phyloP scores from a whole-genome alignment of 2,329 filamentous ascomycete species.

The Pezicula rhizophila region DNA sequence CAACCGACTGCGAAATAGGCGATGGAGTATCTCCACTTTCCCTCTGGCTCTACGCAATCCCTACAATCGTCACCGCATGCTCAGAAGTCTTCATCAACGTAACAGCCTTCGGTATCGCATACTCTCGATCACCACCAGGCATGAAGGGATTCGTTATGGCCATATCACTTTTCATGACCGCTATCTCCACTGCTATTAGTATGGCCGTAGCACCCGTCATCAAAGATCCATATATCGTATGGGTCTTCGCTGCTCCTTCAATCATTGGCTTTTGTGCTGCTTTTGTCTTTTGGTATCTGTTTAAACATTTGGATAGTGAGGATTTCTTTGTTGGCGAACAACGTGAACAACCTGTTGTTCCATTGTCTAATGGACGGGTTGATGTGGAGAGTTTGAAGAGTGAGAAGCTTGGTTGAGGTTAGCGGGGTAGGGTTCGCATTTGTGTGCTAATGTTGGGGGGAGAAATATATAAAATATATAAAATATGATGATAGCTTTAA shows the following conservation, averaged over 20 bases:
- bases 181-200: slow-evolving; percentile 60
- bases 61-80: slow-evolving; percentile 42
- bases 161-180: slow-evolving; percentile 64
- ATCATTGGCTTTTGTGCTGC: slow-evolving; percentile 39
- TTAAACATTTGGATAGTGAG: slow-evolving; percentile 2
- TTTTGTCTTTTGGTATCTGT: slow-evolving; percentile 5
- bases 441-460: too few relatives aligned
- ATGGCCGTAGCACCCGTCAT: slow-evolving; percentile 58
- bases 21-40: slow-evolving; percentile 49
- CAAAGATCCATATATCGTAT: slow-evolving; percentile 57
- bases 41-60: slow-evolving; percentile 49
- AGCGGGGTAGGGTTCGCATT: too few relatives aligned
- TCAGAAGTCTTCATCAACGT: slow-evolving; percentile 53
- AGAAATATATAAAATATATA: too few relatives aligned
- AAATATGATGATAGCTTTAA: too few relatives aligned
- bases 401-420: too few relatives aligned
- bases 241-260: slow-evolving; percentile 62
- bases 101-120: slow-evolving; percentile 68
- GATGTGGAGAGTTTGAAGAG: too few relatives aligned
- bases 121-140: slow-evolving; percentile 69
- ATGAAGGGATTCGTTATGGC: slow-evolving; percentile 71
- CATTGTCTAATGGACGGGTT: too few relatives aligned
- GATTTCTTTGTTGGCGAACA: background rate
- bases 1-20: slow-evolving; percentile 38
- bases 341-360: too few relatives aligned